Evolutionary conservation across 371 early-diverging fungal species (phyloP).

Genomic region (Rhizopus microsporus): DNA sequence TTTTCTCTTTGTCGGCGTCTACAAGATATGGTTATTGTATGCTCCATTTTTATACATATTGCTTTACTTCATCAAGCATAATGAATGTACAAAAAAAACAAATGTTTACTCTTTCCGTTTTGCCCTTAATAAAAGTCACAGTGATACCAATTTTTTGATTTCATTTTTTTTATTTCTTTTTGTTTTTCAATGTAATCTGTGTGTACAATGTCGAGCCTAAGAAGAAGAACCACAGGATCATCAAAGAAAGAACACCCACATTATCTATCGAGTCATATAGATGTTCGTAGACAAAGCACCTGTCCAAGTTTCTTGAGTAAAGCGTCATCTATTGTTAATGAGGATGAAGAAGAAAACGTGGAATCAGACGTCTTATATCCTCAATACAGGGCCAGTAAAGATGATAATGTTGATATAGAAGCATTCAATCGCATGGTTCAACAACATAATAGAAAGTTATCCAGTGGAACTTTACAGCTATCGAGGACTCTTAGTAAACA

Average conservation of each 20-base stretch:
- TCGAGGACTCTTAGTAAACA: constrained; percentile 31
- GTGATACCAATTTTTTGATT: no score
- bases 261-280: background rate
- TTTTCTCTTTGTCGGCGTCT: background rate
- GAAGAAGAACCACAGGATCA: background rate
- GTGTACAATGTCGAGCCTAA: background rate
- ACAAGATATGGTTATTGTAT: no score
- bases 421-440: constrained; percentile 36
- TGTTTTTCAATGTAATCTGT: background rate
- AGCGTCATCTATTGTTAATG: background rate
- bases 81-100: background rate
- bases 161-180: background rate
- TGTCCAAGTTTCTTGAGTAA: background rate
- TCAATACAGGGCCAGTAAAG: constrained; percentile 20
- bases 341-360: constrained; percentile 25
- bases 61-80: background rate
- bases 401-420: constrained; percentile 30
- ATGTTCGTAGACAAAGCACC: background rate
- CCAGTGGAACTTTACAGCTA: constrained; percentile 26
- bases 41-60: no score
- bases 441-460: constrained; percentile 25
- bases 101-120: background rate
- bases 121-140: background rate
- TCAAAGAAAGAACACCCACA: background rate
- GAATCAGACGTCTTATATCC: constrained; percentile 42